Evolutionary conservation across 805 yeast species (phyloP).

Genomic region (Ogataea ganodermae): DNA sequence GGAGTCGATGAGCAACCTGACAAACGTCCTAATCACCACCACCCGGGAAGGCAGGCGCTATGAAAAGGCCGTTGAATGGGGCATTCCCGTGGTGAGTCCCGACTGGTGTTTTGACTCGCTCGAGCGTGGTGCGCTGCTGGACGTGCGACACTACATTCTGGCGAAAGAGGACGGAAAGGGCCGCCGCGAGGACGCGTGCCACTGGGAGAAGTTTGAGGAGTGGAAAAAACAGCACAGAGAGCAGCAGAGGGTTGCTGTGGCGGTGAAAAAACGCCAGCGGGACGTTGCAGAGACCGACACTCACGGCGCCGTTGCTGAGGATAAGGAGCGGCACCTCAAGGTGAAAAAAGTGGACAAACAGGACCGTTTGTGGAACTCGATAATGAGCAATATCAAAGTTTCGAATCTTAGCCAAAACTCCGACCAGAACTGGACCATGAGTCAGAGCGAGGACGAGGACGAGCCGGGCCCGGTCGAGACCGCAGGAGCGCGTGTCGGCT

Average conservation of each 20-base stretch:
- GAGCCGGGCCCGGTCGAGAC: background rate
- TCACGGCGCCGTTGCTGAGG: conserved; percentile 2
- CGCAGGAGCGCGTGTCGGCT: background rate
- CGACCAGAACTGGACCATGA: conserved; percentile 15
- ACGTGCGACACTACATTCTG: conserved; percentile 41
- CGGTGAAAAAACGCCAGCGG: conserved; percentile 12
- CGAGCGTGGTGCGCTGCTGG: conserved; percentile 45
- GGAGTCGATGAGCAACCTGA: conserved; percentile 48
- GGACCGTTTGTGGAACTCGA: conserved; percentile 28
- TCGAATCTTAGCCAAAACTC: conserved; percentile 11
- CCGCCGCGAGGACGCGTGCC: conserved; percentile 37
- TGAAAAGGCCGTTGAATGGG: conserved; percentile 54
- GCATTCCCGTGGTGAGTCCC: conserved; percentile 55
- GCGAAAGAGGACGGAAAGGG: conserved; percentile 22
- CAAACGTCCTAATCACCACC: conserved; percentile 50
- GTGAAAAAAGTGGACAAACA: conserved; percentile 27
- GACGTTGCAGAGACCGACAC: background rate
- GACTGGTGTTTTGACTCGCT: conserved; percentile 51
- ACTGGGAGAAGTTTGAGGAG: conserved; percentile 36
- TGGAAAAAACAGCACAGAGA: conserved; percentile 18
- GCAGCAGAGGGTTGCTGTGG: conserved; percentile 14
- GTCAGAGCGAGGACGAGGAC: conserved; percentile 10
- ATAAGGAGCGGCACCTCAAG: conserved; percentile 27
- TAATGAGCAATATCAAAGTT: conserved; percentile 25
- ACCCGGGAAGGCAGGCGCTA: conserved; percentile 55